Evolutionary conservation across 306 rosid genomes (phyloP), one percentile per base, ranked within the genome.

Genomic region (Cyclanthera cordifolia): DNA sequence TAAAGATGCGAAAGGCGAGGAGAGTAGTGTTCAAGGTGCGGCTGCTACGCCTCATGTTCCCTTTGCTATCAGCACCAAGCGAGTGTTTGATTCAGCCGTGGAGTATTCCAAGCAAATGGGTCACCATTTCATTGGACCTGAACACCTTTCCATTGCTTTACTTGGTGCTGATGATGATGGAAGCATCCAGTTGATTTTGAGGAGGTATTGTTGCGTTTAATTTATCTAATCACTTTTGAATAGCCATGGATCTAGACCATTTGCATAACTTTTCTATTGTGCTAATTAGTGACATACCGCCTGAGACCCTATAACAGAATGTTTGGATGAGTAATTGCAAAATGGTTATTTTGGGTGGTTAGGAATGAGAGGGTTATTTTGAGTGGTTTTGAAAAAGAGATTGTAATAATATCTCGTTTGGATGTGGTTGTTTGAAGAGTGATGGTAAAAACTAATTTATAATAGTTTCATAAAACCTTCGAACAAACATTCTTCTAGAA

Each of bases 81-180:
- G 88, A 1, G 95, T 87, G 47, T 82, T 87, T 77, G 91, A 85
- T 65, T 89, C 92, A 5, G 97, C 96, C 8, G 77, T 84, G 11
- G 91, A 86, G 66, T 88, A 87, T 82, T 87, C 97, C 1, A 87
- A 72, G 74, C 63, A 79, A 48, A 54, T 79, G 64, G 85, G 86
- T 20, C 84, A 91, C 69, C 86, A 91, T 24, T 91, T 91, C 57
- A 76, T 91, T 56, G 85, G 84, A 5, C 97, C 96, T 2, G 97
- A 91, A 68, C 97, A 91, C 61, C 79, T 91, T 67, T 68, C 78
- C 4, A 77, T 91, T 77, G 90, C 95, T 53, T 74, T 91, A 3
- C 80, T 87, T 16, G 82, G 78, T 34, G 84, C 72, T 8, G 71
- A 24, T n/a, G 95, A 88, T 58, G 96, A 91, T 69, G 95, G 91